Base-by-base conservation (phyloP, 768 basidiomycete genomes). In the Thelephora aurantiotincta region DNA sequence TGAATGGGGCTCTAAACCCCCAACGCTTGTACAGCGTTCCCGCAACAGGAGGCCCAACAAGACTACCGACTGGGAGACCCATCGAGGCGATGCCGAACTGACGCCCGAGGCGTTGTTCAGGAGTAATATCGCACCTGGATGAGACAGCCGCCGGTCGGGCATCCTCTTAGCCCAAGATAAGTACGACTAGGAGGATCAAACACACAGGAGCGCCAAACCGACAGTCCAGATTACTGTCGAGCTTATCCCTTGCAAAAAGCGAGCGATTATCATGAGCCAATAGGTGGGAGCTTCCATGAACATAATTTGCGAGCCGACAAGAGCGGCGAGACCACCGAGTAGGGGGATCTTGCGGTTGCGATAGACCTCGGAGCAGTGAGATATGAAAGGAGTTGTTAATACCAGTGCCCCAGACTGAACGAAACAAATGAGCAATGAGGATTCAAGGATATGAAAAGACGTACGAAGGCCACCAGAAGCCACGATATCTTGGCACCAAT, bases 31-130 rank as follows among this genome's bases (percentile, higher is more conserved):
- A 66, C 0, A 70, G 53, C 3, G 62, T 63, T 19, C 68, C 68
- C 1, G 67, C 63, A 5, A 67, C 58, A 11, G 68, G 65, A 9
- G 68, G 67, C 0, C 64, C 67, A 19, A 64, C 49, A 30, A 68
- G 56, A 13, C 59, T 50, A 3, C 68, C 68, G 6, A 68, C 48
- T 1, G 66, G 60, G 35, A 67, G 53, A 3, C 68, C 68, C 26
- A 62, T 58, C 62, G 68, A 63, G 0, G 66, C 67, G 2, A 67
- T 43, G 2, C 68, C 68, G 22, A 70, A 57, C 67, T 68, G 46
- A 35, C n/a, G n/a, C 20, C 35, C 5, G n/a, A 30, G 23, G 38
- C 23, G 23, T 7, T 23, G 12, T 9, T 49, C 7, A 47, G 5
- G n/a, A 7, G 20, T 45, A 20, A 20, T 11, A 46, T 19, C 35